A percentile compares a stretch with the other conserved stretches of the same genome.
Evolutionary conservation across 2,329 filamentous ascomycete species (phyloP).

Genomic region (Coniochaeta pulveracea): DNA sequence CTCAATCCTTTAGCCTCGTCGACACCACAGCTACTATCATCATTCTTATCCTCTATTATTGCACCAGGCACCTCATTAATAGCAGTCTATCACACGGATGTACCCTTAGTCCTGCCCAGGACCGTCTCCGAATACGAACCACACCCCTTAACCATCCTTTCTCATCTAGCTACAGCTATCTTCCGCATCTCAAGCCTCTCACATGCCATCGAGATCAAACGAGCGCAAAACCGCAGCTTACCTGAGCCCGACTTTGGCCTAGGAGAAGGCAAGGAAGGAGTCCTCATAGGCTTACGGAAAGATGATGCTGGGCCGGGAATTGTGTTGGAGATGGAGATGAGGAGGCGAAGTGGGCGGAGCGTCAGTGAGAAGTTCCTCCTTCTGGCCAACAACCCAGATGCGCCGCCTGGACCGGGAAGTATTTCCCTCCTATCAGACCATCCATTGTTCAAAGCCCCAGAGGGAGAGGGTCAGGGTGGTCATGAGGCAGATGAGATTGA

Average conservation of each 20-base stretch:
- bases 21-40: constrained; percentile 45
- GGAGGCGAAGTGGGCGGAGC: constrained; percentile 69
- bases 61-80: constrained; percentile 60
- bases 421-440: constrained; percentile 64
- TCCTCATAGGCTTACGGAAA: constrained; percentile 56
- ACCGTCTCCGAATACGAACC: constrained; percentile 48
- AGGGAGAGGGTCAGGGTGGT: constrained; percentile 19
- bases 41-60: constrained; percentile 60
- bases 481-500: constrained; percentile 36
- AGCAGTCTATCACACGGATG: constrained; percentile 72
- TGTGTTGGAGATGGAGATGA: constrained; percentile 76
- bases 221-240: constrained; percentile 64
- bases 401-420: constrained; percentile 14
- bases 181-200: constrained; percentile 61
- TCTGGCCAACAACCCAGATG: constrained; percentile 15
- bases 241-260: constrained; percentile 71
- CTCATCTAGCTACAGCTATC: constrained; percentile 81
- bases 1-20: constrained; percentile 54
- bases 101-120: constrained; percentile 43
- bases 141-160: constrained; percentile 58
- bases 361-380: constrained; percentile 58
- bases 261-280: constrained; percentile 64
- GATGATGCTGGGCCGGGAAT: constrained; percentile 33
- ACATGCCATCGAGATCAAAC: constrained; percentile 63
- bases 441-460: constrained; percentile 48